Percentiles rank a stretch among this genome's conserved stretches.
These are phyloP conservation scores for Xylaria intraflava DNA, from an alignment of 495 filamentous ascomycete genomes.

Conservation along the genomic window DNA sequence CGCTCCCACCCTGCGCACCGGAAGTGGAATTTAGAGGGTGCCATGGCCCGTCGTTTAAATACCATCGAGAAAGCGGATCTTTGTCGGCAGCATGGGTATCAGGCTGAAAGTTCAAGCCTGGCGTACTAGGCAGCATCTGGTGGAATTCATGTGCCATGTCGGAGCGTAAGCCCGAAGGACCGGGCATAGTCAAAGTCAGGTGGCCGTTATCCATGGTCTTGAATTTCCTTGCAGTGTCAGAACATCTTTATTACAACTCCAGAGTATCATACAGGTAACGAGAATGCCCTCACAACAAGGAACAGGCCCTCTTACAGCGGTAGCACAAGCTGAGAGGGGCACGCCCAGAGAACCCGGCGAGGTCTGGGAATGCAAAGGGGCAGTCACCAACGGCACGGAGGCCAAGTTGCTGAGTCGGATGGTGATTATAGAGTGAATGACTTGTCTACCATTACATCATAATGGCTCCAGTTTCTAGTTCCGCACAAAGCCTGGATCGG, in stretches of 20 bases:
- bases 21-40: slow-evolving; percentile 22
- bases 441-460: background rate
- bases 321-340: background rate
- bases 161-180: slow-evolving; percentile 10
- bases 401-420: background rate
- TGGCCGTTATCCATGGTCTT: slow-evolving; percentile 18
- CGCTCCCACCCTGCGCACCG: slow-evolving; percentile 11
- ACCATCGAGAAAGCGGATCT: slow-evolving; percentile 28
- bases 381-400: background rate
- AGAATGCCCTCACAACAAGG: background rate
- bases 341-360: background rate
- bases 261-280: background rate
- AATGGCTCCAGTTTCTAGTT: background rate
- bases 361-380: background rate
- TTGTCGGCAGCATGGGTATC: slow-evolving; percentile 1
- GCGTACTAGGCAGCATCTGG: slow-evolving; percentile 12
- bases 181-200: slow-evolving; percentile 15
- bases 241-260: background rate
- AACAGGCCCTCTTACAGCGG: background rate
- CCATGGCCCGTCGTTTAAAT: slow-evolving; percentile 37
- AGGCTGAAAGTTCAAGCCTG: slow-evolving; percentile 10
- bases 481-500: background rate
- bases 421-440: background rate
- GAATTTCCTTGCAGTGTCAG: background rate
- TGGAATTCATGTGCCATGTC: slow-evolving; percentile 6